Evolutionary conservation across 1,284 basidiomycete genomes (phyloP).

Genomic region (Amylostereum chailletii): DNA sequence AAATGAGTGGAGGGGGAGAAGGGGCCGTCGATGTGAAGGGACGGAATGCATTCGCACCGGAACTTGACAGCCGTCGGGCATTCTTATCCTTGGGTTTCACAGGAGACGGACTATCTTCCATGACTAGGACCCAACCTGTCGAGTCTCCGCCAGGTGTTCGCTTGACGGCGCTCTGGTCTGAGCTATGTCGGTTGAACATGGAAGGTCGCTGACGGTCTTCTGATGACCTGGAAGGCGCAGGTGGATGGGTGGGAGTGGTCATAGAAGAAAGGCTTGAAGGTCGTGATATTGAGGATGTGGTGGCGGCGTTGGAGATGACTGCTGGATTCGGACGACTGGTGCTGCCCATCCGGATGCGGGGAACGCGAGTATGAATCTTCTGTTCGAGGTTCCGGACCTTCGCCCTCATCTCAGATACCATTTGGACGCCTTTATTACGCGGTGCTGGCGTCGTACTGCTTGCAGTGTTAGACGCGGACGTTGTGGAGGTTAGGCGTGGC

Average conservation of each 20-base stretch:
- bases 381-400: slow-evolving; percentile 72
- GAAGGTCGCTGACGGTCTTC: slow-evolving; percentile 17
- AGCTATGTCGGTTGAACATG: slow-evolving; percentile 20
- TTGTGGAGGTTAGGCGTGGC: slow-evolving; percentile 32
- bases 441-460: slow-evolving; percentile 32
- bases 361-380: slow-evolving; percentile 77
- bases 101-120: slow-evolving; percentile 75
- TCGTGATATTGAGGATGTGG: slow-evolving; percentile 17
- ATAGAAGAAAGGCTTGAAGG: slow-evolving; percentile 14
- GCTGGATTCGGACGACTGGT: slow-evolving; percentile 39
- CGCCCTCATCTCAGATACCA: slow-evolving; percentile 83
- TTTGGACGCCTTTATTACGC: slow-evolving; percentile 74
- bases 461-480: slow-evolving; percentile 34
- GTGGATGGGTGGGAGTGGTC: slow-evolving; percentile 18
- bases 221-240: slow-evolving; percentile 15
- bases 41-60: slow-evolving; percentile 26
- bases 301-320: slow-evolving; percentile 7
- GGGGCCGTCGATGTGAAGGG: slow-evolving; percentile 24
- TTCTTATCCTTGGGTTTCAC: slow-evolving; percentile 47
- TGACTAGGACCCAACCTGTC: slow-evolving; percentile 75
- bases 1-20: slow-evolving; percentile 26
- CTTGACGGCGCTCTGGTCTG: slow-evolving; percentile 22
- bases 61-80: slow-evolving; percentile 51
- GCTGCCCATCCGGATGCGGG: slow-evolving; percentile 70
- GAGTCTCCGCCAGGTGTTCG: slow-evolving; percentile 43